These are phyloP conservation scores for Coemansia sp. DNA, from an alignment of 192 early-diverging fungal genomes.

Conservation along the genomic window DNA sequence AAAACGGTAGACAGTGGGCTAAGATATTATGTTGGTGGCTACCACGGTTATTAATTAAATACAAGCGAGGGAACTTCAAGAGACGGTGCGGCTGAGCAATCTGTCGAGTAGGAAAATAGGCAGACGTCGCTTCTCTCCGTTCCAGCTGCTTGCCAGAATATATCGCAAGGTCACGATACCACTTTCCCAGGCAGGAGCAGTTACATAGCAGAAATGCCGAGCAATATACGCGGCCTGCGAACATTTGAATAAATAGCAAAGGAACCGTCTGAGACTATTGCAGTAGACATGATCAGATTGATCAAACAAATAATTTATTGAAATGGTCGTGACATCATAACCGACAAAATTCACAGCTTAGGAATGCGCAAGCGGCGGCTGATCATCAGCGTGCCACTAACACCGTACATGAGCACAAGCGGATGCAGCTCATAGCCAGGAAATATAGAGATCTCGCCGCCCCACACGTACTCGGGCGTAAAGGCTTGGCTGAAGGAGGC, in stretches of 20 bases:
- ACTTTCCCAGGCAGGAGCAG: background rate
- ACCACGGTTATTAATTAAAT: constrained; percentile 2
- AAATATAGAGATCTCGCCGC: constrained; percentile 57
- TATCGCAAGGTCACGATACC: background rate
- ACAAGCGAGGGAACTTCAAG: constrained; percentile 3
- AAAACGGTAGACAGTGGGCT: background rate
- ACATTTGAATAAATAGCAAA: background rate
- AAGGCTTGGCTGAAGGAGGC: constrained; percentile 55
- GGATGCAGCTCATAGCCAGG: constrained; percentile 75
- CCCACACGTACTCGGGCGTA: constrained; percentile 58
- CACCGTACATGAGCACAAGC: constrained; percentile 70
- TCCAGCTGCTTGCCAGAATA: constrained; percentile 7
- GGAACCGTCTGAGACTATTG: constrained; percentile 5
- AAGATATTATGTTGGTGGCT: background rate
- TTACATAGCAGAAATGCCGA: background rate
- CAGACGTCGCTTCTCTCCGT: background rate
- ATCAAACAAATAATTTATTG: constrained; percentile 1
- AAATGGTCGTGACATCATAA: background rate
- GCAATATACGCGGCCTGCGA: constrained; percentile 5
- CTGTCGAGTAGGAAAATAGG: background rate
- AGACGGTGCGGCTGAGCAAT: background rate
- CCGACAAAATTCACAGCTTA: constrained; percentile 55
- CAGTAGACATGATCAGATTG: background rate
- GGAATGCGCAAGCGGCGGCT: constrained; percentile 75
- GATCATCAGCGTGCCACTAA: constrained; percentile 82